Conservation (phyloP, 2,329 filamentous ascomycete genomes). For the Pseudopyricularia javanii region DNA sequence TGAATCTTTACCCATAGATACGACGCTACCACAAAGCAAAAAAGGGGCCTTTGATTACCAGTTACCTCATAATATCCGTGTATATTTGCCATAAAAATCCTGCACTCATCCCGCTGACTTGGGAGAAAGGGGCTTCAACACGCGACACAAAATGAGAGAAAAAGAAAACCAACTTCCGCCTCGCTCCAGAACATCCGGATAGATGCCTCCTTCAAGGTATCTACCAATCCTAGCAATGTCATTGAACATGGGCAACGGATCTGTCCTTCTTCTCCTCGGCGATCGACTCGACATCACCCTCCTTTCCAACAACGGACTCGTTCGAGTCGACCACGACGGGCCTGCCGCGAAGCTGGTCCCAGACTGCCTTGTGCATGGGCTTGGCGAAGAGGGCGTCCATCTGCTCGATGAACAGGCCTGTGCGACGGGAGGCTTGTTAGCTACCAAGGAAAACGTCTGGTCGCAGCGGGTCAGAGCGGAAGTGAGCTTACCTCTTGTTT, state of each 20-base stretch:
- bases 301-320: not conserved
- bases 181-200: not conserved
- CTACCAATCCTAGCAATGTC: not conserved
- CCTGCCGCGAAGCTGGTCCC: conserved; percentile 1
- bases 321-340: not conserved
- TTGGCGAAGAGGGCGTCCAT: conserved; percentile 2
- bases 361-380: not conserved
- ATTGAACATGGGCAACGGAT: not conserved
- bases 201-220: not conserved
- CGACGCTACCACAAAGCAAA: too few species aligned
- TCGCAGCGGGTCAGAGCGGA: too few species aligned
- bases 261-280: not conserved
- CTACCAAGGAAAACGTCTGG: too few species aligned
- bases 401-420: not conserved
- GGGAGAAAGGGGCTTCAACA: too few species aligned
- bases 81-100: too few species aligned
- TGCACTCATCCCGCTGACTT: too few species aligned
- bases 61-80: too few species aligned
- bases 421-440: not conserved
- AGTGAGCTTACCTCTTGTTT: conserved; percentile 36
- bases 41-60: too few species aligned
- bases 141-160: not conserved
- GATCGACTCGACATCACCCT: not conserved
- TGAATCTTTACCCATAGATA: too few species aligned
- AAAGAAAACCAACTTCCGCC: not conserved